phyloP scores from a whole-genome alignment of 2,329 filamentous ascomycete species.

The Fusarium paranaense region DNA sequence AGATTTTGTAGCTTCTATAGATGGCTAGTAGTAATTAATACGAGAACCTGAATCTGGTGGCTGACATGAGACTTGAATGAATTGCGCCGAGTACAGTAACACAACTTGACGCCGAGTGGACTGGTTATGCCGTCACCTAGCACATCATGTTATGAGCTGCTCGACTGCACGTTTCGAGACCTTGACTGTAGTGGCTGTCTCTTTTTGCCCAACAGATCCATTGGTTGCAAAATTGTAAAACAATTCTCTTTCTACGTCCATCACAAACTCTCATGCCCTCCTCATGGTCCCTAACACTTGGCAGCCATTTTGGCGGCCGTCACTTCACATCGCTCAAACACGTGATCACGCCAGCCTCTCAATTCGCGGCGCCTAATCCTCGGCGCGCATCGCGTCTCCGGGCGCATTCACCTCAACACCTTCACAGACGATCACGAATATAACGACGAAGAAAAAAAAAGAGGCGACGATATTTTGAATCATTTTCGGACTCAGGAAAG shows the following conservation, averaged over 20 bases:
- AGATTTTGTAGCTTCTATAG: neutral
- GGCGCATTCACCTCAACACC: constrained; percentile 42
- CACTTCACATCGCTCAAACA: constrained; percentile 26
- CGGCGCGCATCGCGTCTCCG: constrained; percentile 48
- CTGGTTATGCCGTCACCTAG: neutral
- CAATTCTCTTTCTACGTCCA: neutral
- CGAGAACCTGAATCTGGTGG: neutral
- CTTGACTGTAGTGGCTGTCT: neutral
- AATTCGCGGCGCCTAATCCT: constrained; percentile 51
- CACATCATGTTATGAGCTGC: neutral
- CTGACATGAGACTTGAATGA: neutral
- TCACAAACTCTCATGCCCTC: neutral
- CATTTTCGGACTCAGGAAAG: neutral
- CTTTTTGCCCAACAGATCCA: neutral
- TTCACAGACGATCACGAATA: constrained; percentile 39
- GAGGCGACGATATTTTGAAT: constrained; percentile 1
- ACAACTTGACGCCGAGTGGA: neutral
- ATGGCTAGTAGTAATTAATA: neutral
- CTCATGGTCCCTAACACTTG: neutral
- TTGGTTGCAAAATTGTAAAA: neutral
- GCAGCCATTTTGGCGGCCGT: neutral
- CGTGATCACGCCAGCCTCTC: constrained; percentile 45
- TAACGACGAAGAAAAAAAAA: constrained; percentile 29
- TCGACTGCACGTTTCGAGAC: neutral
- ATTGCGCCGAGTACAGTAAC: neutral